These are phyloP conservation scores for Murraya koenigii DNA, from an alignment of 345 rosid species.

Conservation along the genomic window DNA sequence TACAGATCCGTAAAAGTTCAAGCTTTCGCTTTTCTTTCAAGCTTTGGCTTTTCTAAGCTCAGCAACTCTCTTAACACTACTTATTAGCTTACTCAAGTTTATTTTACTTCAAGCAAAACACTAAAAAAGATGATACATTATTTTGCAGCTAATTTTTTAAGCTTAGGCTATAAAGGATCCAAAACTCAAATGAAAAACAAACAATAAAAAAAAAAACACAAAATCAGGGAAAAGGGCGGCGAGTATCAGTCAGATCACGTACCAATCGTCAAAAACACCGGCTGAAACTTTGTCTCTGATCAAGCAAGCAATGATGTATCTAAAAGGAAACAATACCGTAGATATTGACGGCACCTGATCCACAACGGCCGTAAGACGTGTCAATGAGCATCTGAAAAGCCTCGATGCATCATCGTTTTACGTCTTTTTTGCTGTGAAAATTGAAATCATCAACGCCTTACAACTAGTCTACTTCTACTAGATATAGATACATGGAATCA, in stretches of 20 bases:
- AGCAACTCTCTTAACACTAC: background rate
- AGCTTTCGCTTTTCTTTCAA: background rate
- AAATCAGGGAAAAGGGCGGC: background rate
- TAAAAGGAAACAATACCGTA: background rate
- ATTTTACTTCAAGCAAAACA: background rate
- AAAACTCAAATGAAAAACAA: background rate
- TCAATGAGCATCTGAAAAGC: conserved; percentile 1
- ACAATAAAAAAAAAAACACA: background rate
- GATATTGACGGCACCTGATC: background rate
- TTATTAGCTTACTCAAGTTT: background rate
- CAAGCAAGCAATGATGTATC: background rate
- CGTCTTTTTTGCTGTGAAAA: background rate
- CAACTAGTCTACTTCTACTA: too few species aligned
- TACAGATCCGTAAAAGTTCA: background rate
- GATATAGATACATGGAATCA: too few species aligned
- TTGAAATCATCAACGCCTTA: background rate
- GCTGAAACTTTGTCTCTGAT: background rate
- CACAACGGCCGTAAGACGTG: background rate
- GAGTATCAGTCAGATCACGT: conserved; percentile 11
- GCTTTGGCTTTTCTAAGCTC: background rate
- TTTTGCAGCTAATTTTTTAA: background rate
- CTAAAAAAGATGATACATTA: background rate
- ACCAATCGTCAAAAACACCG: conserved; percentile 10
- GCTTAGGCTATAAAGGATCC: background rate
- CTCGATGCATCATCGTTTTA: background rate